Evolutionary conservation across 805 yeast species (phyloP).

Genomic region (Helenozyma rhizophorensis): DNA sequence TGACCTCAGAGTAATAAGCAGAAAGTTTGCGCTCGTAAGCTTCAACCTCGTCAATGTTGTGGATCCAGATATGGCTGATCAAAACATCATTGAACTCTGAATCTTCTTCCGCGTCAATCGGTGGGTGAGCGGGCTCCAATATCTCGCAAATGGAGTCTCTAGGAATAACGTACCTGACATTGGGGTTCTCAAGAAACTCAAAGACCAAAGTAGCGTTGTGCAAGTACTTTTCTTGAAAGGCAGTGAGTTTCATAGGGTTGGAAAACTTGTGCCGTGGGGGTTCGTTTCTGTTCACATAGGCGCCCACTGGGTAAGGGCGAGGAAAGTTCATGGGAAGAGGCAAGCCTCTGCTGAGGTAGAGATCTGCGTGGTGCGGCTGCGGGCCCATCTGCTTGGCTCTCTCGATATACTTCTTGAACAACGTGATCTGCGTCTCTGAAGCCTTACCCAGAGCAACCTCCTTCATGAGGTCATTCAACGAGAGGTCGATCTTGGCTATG

Average conservation of each 20-base stretch:
- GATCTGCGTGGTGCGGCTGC: conserved; percentile 37
- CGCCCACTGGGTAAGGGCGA: conserved; percentile 10
- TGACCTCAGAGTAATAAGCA: conserved; percentile 23
- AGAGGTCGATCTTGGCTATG: conserved; percentile 70
- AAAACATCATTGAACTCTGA: conserved; percentile 34
- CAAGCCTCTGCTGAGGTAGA: conserved; percentile 16
- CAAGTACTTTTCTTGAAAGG: conserved; percentile 71
- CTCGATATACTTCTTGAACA: conserved; percentile 76
- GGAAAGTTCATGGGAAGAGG: conserved; percentile 18
- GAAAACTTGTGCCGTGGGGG: conserved; percentile 14
- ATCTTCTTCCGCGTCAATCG: conserved; percentile 19
- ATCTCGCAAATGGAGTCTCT: conserved; percentile 72
- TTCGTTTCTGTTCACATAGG: conserved; percentile 14
- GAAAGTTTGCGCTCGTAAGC: conserved; percentile 36
- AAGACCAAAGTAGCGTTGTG: conserved; percentile 71
- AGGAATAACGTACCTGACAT: conserved; percentile 71
- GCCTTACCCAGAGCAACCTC: conserved; percentile 84
- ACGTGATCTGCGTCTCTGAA: conserved; percentile 60
- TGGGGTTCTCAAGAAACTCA: conserved; percentile 78
- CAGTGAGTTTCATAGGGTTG: conserved; percentile 59
- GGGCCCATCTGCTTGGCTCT: conserved; percentile 75
- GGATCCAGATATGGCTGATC: conserved; percentile 47
- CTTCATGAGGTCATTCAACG: conserved; percentile 70
- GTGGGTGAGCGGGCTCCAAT: conserved; percentile 18
- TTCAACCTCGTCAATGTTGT: conserved; percentile 47